Conservation (phyloP, 495 filamentous ascomycete genomes). For the Hyaloscypha hepaticicola region DNA sequence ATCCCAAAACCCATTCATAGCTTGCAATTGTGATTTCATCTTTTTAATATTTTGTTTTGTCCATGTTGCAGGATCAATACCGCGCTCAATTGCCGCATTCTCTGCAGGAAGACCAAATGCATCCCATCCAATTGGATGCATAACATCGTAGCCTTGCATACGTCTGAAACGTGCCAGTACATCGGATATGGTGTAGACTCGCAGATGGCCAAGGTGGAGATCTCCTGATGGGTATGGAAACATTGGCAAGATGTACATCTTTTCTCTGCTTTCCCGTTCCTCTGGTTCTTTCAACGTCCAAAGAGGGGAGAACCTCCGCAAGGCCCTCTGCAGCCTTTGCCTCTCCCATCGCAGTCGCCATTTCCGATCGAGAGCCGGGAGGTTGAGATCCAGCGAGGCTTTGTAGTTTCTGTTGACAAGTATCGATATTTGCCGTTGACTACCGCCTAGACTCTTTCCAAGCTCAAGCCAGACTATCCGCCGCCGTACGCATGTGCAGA, state of each 20-base stretch:
- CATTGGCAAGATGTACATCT: conserved; percentile 84
- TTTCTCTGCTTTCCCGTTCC: conserved; percentile 34
- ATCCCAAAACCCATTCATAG: conserved; percentile 77
- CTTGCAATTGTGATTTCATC: conserved; percentile 79
- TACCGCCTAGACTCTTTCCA: background rate
- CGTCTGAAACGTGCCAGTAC: conserved; percentile 74
- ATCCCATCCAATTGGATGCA: conserved; percentile 93
- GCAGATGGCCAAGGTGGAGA: conserved; percentile 85
- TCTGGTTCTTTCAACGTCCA: conserved; percentile 4
- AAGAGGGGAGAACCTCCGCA: background rate
- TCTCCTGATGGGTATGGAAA: conserved; percentile 90
- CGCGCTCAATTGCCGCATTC: conserved; percentile 89
- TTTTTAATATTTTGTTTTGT: conserved; percentile 72
- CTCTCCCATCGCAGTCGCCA: conserved; percentile 63
- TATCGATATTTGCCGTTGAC: background rate
- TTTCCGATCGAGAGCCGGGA: conserved; percentile 68
- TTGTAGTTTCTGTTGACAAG: background rate
- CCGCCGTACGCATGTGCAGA: background rate
- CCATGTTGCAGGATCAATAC: conserved; percentile 75
- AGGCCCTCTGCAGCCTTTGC: conserved; percentile 22
- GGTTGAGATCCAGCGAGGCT: conserved; percentile 16
- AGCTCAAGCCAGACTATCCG: background rate
- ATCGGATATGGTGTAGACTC: conserved; percentile 90
- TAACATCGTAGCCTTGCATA: conserved; percentile 72
- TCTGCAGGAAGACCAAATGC: conserved; percentile 89